Evolutionary conservation across 306 rosid species (phyloP), one percentile per base, ranked within the genome.

Genomic region (Prunus mongolica): DNA sequence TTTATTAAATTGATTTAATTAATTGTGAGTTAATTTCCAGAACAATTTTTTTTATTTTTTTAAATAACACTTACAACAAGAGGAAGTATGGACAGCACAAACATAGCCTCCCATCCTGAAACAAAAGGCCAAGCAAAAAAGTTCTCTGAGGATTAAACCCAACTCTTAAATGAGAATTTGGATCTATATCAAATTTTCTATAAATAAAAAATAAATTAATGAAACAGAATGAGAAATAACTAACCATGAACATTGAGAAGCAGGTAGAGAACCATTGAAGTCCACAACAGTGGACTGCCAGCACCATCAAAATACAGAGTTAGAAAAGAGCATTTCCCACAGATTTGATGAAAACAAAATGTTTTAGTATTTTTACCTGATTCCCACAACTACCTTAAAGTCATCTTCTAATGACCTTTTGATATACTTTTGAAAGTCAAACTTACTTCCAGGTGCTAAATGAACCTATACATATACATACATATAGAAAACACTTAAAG

Each of bases 301-400:
- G 61, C 77, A 74, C 49, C 79, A 80, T 47, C 74, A 75, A 70
- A 24, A 54, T 22, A 28, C 4, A 27, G 52, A 45, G 12, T 2
- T 50, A 12, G 24, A 3, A 18, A 71, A 58, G 32, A 32, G 38
- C 76, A 57, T 22, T 46, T 47, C 62, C 49, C 24, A 63, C 8
- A 22, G 20, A n/a, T 8, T 62, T 62, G 3, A 45, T 2, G 4
- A 12, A 32, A 32, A 18, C 12, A 62, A 38, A 12, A 12, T 19
- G 32, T 58, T 67, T 58, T 64, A 38, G 68, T 64, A 51, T 7
- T 11, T 32, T 78, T 86, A 92, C 98, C 91, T 92, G 90, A 95
- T 95, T 88, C 96, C 97, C 68, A 95, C 98, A 41, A 95, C 98
- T 68, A 90, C 96, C 91, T 95, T 95, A 65, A 95, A 95, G 86